Evolutionary conservation across 2,329 filamentous ascomycete species (phyloP).

Genomic region (Endocalyx cinctus): DNA sequence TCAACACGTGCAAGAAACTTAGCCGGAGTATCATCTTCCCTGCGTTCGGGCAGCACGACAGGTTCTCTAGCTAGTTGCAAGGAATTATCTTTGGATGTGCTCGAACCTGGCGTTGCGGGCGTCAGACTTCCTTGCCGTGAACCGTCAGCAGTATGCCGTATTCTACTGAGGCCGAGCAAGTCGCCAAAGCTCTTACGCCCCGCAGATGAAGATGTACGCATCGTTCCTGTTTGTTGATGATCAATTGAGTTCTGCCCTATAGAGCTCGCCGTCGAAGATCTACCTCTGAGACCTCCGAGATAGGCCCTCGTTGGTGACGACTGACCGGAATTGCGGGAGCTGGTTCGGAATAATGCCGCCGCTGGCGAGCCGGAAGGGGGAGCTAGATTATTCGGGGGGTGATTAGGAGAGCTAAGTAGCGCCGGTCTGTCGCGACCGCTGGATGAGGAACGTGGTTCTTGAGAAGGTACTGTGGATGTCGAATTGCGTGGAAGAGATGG

Average conservation of each 20-base stretch:
- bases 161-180: conserved; percentile 70
- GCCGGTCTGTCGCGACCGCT: conserved; percentile 28
- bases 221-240: conserved; percentile 59
- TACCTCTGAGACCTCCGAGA: conserved; percentile 60
- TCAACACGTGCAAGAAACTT: conserved; percentile 84
- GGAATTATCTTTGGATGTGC: conserved; percentile 75
- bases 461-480: conserved; percentile 23
- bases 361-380: conserved; percentile 44
- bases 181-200: conserved; percentile 92
- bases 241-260: conserved; percentile 68
- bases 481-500: conserved; percentile 37
- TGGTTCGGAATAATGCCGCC: conserved; percentile 45
- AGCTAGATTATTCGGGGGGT: too few relatives aligned
- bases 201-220: conserved; percentile 82
- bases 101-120: conserved; percentile 64
- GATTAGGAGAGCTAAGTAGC: conserved; percentile 31
- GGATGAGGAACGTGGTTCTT: conserved; percentile 19
- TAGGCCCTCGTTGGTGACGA: conserved; percentile 64
- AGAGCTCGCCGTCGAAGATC: conserved; percentile 89
- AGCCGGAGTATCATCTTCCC: conserved; percentile 84
- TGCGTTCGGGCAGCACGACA: conserved; percentile 67
- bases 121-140: conserved; percentile 65
- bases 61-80: conserved; percentile 72
- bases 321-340: conserved; percentile 51
- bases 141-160: conserved; percentile 78